Evolutionary conservation across 495 filamentous ascomycete species (phyloP).

Genomic region (Hypoxylon lienhwacheense): DNA sequence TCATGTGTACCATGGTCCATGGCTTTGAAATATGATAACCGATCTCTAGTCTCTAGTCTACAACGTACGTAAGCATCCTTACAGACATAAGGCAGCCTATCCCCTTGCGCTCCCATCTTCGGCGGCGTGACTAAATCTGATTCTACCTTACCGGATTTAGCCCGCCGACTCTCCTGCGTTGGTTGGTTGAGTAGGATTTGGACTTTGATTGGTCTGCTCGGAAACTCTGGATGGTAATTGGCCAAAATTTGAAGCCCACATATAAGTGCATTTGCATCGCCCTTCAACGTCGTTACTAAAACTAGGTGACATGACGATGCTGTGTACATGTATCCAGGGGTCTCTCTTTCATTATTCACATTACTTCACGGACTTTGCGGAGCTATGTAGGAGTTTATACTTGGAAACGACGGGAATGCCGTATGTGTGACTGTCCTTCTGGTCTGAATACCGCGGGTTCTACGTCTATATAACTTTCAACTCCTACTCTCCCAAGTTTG

Average conservation of each 20-base stretch:
- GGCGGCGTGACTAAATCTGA: neutral
- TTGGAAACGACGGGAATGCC: too few species aligned
- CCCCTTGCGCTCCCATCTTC: neutral
- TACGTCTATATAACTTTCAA: too few species aligned
- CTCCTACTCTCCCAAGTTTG: too few species aligned
- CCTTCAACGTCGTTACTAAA: neutral
- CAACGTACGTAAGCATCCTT: too few species aligned
- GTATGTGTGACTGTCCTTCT: too few species aligned
- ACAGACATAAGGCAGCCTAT: too few species aligned
- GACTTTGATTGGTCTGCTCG: constrained; percentile 21
- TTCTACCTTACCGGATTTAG: constrained; percentile 12
- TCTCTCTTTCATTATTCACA: too few species aligned
- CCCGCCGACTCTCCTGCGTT: neutral
- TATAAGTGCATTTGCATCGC: neutral
- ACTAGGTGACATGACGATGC: neutral
- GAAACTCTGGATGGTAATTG: constrained; percentile 28
- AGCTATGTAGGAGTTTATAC: too few species aligned
- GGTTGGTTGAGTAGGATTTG: constrained; percentile 2
- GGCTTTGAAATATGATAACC: too few species aligned
- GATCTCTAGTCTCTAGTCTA: too few species aligned
- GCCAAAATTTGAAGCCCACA: neutral
- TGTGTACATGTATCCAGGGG: neutral
- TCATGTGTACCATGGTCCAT: too few species aligned
- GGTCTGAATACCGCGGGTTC: too few species aligned
- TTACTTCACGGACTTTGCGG: neutral